Conservation (phyloP, 169 alveolate genomes). For the Amoebophrya sp. region DNA sequence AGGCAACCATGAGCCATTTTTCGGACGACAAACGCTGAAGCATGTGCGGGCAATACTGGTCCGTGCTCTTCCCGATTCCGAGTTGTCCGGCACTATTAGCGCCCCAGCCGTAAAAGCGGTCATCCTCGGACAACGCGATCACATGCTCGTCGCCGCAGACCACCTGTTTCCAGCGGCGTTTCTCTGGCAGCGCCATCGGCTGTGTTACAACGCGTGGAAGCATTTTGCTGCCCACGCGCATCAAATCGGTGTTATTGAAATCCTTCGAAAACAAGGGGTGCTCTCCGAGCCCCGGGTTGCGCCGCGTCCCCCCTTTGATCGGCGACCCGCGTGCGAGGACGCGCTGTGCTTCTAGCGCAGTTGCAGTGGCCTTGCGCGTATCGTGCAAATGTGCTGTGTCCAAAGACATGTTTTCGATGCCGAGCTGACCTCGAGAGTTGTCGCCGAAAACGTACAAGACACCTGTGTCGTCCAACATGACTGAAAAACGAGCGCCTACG, state of each 20-base stretch:
- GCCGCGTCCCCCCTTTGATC: not conserved
- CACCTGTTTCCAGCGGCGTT: not conserved
- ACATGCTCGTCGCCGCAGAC: not conserved
- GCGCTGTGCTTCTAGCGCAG: not conserved
- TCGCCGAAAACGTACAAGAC: constrained; percentile 7
- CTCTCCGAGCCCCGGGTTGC: not conserved
- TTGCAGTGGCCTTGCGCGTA: not conserved
- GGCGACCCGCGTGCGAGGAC: not conserved
- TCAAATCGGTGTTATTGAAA: not conserved
- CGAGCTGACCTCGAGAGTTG: not conserved
- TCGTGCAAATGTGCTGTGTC: not conserved
- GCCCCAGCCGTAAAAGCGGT: not conserved
- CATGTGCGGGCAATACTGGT: not conserved
- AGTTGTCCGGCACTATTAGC: not conserved
- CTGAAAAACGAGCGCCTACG: not conserved
- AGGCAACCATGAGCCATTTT: not conserved
- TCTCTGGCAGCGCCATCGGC: constrained; percentile 19
- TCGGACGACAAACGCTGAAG: not conserved
- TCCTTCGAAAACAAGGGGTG: not conserved
- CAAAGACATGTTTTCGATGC: not conserved
- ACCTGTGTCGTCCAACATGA: not conserved
- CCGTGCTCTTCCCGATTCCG: not conserved
- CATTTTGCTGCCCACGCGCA: not conserved
- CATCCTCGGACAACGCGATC: not conserved
- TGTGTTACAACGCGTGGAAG: not conserved